Percentiles rank a stretch among this genome's conserved stretches.
Evolutionary conservation across 2,329 filamentous ascomycete genomes (phyloP).

Genomic region (Coniochaeta sp.): DNA sequence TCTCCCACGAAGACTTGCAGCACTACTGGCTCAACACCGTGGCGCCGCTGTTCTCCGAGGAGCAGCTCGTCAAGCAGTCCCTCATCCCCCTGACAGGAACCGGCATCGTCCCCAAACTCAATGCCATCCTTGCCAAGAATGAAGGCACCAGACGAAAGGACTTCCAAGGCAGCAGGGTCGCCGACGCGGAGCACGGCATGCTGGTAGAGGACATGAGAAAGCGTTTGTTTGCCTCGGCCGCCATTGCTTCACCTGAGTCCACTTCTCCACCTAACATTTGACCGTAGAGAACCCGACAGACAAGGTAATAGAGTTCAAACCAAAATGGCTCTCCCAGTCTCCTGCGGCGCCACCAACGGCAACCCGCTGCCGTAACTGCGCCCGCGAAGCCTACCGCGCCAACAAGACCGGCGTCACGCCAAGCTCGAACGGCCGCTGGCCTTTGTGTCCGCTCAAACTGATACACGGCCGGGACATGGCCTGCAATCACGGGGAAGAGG

Average conservation of each 20-base stretch:
- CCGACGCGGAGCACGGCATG: constrained; percentile 55
- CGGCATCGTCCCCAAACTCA: constrained; percentile 38
- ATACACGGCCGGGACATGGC: background rate
- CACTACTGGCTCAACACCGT: constrained; percentile 43
- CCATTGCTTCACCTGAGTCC: no score
- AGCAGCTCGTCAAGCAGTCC: constrained; percentile 46
- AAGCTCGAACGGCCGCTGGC: background rate
- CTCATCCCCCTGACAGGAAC: constrained; percentile 38
- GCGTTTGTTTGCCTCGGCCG: constrained; percentile 13
- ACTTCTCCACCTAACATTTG: background rate
- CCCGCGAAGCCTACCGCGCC: constrained; percentile 33
- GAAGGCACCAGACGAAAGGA: constrained; percentile 23
- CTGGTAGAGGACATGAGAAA: constrained; percentile 68
- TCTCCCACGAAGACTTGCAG: constrained; percentile 33
- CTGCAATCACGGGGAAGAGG: background rate
- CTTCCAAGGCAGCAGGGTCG: constrained; percentile 42
- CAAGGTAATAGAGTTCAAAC: constrained; percentile 65
- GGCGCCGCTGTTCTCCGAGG: constrained; percentile 44
- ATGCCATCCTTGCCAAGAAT: constrained; percentile 45
- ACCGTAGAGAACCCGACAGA: constrained; percentile 15
- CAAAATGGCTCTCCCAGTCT: constrained; percentile 76
- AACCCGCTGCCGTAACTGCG: constrained; percentile 68
- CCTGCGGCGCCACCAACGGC: constrained; percentile 58
- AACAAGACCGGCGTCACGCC: constrained; percentile 17
- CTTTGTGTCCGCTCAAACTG: constrained; percentile 1